phyloP scores from a whole-genome alignment of 2,329 filamentous ascomycete species.

The Ascochyta koolunga region DNA sequence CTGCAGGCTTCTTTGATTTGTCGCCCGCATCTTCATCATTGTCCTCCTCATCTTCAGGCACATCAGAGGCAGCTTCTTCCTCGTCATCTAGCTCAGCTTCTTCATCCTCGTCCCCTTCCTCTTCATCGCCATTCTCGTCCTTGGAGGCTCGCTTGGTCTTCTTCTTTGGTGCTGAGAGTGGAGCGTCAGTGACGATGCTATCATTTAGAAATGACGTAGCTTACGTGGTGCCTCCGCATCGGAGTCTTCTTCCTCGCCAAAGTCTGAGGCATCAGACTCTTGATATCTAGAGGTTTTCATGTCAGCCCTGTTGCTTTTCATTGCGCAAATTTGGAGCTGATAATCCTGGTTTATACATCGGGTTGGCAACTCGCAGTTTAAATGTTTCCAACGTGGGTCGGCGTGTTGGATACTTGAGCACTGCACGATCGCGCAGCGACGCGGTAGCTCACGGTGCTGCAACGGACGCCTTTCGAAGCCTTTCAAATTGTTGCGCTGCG shows the following conservation, averaged over 20 bases:
- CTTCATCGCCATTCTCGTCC: conserved; percentile 38
- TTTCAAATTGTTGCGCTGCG: conserved; percentile 4
- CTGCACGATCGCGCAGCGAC: background rate
- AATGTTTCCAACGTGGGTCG: background rate
- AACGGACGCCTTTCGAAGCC: background rate
- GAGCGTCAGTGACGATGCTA: conserved; percentile 1
- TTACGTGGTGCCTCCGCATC: conserved; percentile 46
- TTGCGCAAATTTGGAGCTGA: background rate
- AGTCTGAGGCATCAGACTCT: conserved; percentile 46
- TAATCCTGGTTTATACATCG: background rate
- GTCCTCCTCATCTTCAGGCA: conserved; percentile 29
- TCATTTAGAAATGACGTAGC: conserved; percentile 9
- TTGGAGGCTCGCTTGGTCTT: conserved; percentile 41
- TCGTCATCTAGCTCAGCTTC: conserved; percentile 43
- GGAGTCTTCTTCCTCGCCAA: conserved; percentile 46
- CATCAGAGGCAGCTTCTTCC: conserved; percentile 18
- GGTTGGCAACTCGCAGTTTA: background rate
- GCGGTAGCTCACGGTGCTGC: conserved; percentile 2
- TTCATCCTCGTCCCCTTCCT: conserved; percentile 42
- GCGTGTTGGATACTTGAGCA: background rate
- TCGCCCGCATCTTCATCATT: conserved; percentile 48
- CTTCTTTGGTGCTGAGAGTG: conserved; percentile 41
- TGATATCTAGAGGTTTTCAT: conserved; percentile 36
- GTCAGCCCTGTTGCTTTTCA: conserved; percentile 27
- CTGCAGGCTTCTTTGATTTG: conserved; percentile 46